These are phyloP conservation scores for Tubosaeta sp. DNA, from an alignment of 768 basidiomycete genomes.

Conservation along the genomic window DNA sequence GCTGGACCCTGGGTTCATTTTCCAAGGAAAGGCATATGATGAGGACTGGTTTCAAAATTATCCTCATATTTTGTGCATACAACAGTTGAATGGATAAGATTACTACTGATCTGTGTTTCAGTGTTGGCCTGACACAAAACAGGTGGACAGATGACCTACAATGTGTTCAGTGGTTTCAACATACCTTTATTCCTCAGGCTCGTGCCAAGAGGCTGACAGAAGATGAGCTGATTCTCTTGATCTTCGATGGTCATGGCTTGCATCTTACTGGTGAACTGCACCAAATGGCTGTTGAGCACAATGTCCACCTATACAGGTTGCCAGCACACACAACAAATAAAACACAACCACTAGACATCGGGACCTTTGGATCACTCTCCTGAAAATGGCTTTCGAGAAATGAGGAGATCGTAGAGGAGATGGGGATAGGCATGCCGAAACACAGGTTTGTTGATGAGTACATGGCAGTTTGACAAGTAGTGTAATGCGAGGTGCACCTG, in stretches of 20 bases:
- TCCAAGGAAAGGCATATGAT: neutral
- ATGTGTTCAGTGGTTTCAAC: neutral
- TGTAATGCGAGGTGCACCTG: too few species aligned
- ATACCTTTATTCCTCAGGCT: neutral
- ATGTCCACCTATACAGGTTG: neutral
- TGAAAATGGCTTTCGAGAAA: neutral
- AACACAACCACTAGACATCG: neutral
- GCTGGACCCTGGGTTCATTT: neutral
- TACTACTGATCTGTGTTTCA: too few species aligned
- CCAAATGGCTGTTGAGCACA: neutral
- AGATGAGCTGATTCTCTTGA: neutral
- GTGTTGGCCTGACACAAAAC: neutral
- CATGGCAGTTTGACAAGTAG: neutral
- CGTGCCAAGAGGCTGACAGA: neutral
- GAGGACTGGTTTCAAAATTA: neutral
- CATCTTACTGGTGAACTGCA: neutral
- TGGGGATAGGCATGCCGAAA: neutral
- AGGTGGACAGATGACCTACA: neutral
- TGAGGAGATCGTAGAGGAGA: neutral
- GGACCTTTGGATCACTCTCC: neutral
- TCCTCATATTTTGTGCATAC: neutral
- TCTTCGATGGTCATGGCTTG: neutral
- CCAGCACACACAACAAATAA: neutral
- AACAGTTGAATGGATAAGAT: too few species aligned
- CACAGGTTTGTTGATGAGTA: neutral